Evolutionary conservation across 106 monocot genomes (phyloP).

Genomic region (Alisma plantagoaquatica): DNA sequence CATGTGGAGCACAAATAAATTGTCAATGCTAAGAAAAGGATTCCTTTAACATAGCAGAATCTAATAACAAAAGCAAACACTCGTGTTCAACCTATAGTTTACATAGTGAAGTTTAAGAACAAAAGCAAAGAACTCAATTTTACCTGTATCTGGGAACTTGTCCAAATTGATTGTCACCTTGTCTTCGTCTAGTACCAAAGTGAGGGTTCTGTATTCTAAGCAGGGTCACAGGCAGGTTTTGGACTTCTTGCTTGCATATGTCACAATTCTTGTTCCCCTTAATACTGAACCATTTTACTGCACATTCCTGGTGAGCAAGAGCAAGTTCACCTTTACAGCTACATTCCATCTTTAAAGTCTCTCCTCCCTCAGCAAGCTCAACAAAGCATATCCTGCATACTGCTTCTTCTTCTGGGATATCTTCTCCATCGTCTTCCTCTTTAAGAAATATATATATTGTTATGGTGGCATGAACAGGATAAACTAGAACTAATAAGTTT

Average conservation of each 20-base stretch:
- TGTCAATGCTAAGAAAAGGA: no score
- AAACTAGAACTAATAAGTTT: no score
- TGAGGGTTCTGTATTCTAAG: constrained; percentile 63
- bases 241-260: constrained; percentile 85
- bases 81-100: no score
- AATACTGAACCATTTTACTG: constrained; percentile 94
- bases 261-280: constrained; percentile 98
- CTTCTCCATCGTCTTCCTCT: constrained; percentile 70
- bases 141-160: constrained; percentile 54
- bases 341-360: constrained; percentile 93
- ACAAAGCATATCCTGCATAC: constrained; percentile 90
- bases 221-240: constrained; percentile 85
- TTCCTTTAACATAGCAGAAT: no score
- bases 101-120: no score
- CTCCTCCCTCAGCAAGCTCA: constrained; percentile 89
- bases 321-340: constrained; percentile 99
- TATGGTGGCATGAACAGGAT: no score
- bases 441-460: not conserved
- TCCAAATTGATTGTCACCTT: constrained; percentile 30
- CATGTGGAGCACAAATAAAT: no score
- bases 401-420: constrained; percentile 94
- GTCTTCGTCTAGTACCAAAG: constrained; percentile 25
- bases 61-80: no score
- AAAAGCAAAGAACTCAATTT: no score
- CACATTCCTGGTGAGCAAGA: constrained; percentile 96